phyloP scores from a whole-genome alignment of 2,329 filamentous ascomycete species.

The Hypoxylon sp. region DNA sequence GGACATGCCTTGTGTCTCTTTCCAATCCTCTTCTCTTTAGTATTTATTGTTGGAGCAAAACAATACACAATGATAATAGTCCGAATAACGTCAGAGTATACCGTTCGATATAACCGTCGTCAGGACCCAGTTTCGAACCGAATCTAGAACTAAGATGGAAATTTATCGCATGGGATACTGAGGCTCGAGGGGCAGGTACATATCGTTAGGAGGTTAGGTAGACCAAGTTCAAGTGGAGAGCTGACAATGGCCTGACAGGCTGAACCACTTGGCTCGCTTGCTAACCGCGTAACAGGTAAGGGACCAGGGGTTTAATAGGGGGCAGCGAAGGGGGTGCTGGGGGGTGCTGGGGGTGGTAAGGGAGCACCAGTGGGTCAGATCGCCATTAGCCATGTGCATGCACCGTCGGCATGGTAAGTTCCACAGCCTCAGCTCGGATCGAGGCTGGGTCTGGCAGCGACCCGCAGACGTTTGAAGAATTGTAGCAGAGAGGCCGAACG shows the following conservation, averaged over 20 bases:
- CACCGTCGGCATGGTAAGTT: conserved; percentile 36
- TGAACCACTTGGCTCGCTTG: conserved; percentile 34
- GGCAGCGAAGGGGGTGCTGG: conserved; percentile 4
- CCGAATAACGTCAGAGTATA: neutral
- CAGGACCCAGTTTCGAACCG: conserved; percentile 17
- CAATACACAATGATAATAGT: neutral
- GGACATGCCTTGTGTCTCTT: conserved; percentile 25
- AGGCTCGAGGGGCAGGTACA: conserved; percentile 30
- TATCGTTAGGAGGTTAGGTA: conserved; percentile 12
- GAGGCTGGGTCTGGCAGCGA: conserved; percentile 26
- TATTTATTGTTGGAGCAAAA: conserved; percentile 2
- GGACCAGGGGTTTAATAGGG: conserved; percentile 30
- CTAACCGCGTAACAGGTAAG: conserved; percentile 30
- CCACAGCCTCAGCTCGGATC: conserved; percentile 42
- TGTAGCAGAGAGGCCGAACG: conserved; percentile 28
- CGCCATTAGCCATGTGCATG: conserved; percentile 41
- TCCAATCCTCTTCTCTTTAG: conserved; percentile 1
- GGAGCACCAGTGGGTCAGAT: conserved; percentile 36
- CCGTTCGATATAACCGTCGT: conserved; percentile 7
- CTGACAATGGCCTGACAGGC: conserved; percentile 37
- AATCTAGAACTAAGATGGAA: conserved; percentile 10
- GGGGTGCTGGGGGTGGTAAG: too few species aligned
- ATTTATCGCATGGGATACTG: conserved; percentile 18
- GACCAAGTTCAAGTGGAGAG: conserved; percentile 9
- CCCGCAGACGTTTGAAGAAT: conserved; percentile 35